These are phyloP conservation scores for Apiospora kogelbergensis DNA, from an alignment of 2,329 filamentous ascomycete species.

Conservation along the genomic window DNA sequence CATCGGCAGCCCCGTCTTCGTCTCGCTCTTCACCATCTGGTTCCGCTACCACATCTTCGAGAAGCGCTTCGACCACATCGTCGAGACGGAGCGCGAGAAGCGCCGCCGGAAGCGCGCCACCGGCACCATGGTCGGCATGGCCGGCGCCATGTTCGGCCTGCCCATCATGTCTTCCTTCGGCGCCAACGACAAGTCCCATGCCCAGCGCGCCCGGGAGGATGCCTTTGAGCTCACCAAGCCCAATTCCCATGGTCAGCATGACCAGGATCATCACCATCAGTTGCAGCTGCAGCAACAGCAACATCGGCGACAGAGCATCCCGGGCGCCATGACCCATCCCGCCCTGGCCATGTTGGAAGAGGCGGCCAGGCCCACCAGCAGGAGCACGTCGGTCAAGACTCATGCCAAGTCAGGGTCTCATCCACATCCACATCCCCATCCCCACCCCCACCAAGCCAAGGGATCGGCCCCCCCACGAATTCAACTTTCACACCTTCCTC, in stretches of 20 bases:
- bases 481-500: slow-evolving; percentile 30
- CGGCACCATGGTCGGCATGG: slow-evolving; percentile 27
- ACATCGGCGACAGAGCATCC: not conserved
- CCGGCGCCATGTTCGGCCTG: slow-evolving; percentile 28
- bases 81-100: slow-evolving; percentile 40
- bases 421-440: slow-evolving; percentile 18
- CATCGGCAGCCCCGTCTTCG: slow-evolving; percentile 63
- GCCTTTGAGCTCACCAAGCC: slow-evolving; percentile 14
- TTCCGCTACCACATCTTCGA: slow-evolving; percentile 64
- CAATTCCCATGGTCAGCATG: not conserved
- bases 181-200: slow-evolving; percentile 6
- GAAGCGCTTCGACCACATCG: slow-evolving; percentile 55
- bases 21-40: slow-evolving; percentile 62
- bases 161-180: slow-evolving; percentile 30
- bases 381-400: slow-evolving; percentile 17
- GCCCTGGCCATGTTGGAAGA: not conserved
- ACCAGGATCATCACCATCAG: not conserved
- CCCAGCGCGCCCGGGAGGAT: slow-evolving; percentile 6
- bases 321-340: not conserved
- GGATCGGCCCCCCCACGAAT: slow-evolving; percentile 12
- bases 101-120: slow-evolving; percentile 26
- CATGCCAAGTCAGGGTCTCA: slow-evolving; percentile 17
- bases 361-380: slow-evolving; percentile 15
- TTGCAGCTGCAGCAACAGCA: not conserved
- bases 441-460: slow-evolving; percentile 4